phyloP scores from a whole-genome alignment of 2,329 filamentous ascomycete species.

The Cercospora beticola region DNA sequence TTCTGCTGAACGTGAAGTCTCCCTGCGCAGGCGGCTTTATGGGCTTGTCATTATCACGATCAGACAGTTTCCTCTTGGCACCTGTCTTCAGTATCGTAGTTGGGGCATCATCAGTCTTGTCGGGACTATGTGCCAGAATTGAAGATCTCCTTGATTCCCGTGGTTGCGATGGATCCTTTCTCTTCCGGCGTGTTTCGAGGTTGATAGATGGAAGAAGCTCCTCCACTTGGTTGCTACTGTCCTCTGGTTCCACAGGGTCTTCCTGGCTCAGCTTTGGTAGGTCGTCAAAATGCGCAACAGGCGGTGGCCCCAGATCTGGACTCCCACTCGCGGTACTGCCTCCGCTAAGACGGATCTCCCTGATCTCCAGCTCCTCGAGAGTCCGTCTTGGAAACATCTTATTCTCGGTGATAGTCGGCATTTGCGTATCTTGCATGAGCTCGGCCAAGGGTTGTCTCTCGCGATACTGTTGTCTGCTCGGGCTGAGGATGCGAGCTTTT shows the following conservation, averaged over 20 bases:
- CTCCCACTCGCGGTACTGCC: slow-evolving; percentile 55
- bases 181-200: slow-evolving; percentile 54
- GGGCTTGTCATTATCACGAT: slow-evolving; percentile 51
- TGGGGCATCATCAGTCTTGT: slow-evolving; percentile 38
- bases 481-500: slow-evolving; percentile 24
- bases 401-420: slow-evolving; percentile 69
- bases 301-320: slow-evolving; percentile 65
- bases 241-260: neutral
- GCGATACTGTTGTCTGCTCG: slow-evolving; percentile 32
- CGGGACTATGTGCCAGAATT: slow-evolving; percentile 44
- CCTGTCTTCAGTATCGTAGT: slow-evolving; percentile 46
- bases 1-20: slow-evolving; percentile 51
- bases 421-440: slow-evolving; percentile 40
- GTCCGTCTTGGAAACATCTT: slow-evolving; percentile 67
- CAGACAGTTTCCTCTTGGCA: slow-evolving; percentile 58
- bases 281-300: slow-evolving; percentile 52
- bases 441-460: slow-evolving; percentile 36
- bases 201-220: slow-evolving; percentile 47
- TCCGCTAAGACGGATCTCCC: slow-evolving; percentile 51
- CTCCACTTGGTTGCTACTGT: slow-evolving; percentile 29
- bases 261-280: slow-evolving; percentile 17
- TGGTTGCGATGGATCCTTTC: slow-evolving; percentile 48
- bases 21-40: slow-evolving; percentile 38
- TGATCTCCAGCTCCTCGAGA: slow-evolving; percentile 62
- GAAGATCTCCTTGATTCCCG: slow-evolving; percentile 42